Evolutionary conservation across 164 flowering plant genomes (phyloP).

Genomic region (Vitis riparia): DNA sequence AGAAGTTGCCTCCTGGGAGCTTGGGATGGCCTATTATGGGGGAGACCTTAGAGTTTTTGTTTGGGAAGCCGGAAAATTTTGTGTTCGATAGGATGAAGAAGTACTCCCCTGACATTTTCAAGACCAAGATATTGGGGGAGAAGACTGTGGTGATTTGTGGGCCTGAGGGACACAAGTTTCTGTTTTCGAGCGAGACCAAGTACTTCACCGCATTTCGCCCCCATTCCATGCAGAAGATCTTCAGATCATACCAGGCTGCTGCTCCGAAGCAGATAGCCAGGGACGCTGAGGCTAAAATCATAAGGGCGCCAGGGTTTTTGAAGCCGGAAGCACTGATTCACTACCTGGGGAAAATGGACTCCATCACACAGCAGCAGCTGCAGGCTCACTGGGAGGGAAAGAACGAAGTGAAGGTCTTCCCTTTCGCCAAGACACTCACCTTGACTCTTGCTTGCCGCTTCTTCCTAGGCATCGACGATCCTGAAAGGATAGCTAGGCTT

Average conservation of each 20-base stretch:
- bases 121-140: conserved; percentile 35
- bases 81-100: conserved; percentile 30
- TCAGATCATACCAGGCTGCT: conserved; percentile 27
- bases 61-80: conserved; percentile 35
- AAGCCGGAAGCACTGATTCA: conserved; percentile 29
- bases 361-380: conserved; percentile 26
- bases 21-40: conserved; percentile 48
- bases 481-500: conserved; percentile 21
- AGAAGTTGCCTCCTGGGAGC: conserved; percentile 39
- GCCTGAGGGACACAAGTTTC: conserved; percentile 36
- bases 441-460: conserved; percentile 26
- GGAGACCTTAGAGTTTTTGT: conserved; percentile 28
- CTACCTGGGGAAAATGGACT: conserved; percentile 27
- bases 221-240: conserved; percentile 30
- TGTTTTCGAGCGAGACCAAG: conserved; percentile 39
- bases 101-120: conserved; percentile 35
- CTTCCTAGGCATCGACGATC: conserved; percentile 31
- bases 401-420: conserved; percentile 23
- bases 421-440: conserved; percentile 26
- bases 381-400: conserved; percentile 22
- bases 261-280: background rate
- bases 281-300: conserved; percentile 2
- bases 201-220: conserved; percentile 30
- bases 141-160: conserved; percentile 37
- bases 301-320: conserved; percentile 27